Evolutionary conservation across 2,329 filamentous ascomycete species (phyloP), one percentile per base, ranked within the genome.

Genomic region (Ophiocordyceps camponoti-floridani): DNA sequence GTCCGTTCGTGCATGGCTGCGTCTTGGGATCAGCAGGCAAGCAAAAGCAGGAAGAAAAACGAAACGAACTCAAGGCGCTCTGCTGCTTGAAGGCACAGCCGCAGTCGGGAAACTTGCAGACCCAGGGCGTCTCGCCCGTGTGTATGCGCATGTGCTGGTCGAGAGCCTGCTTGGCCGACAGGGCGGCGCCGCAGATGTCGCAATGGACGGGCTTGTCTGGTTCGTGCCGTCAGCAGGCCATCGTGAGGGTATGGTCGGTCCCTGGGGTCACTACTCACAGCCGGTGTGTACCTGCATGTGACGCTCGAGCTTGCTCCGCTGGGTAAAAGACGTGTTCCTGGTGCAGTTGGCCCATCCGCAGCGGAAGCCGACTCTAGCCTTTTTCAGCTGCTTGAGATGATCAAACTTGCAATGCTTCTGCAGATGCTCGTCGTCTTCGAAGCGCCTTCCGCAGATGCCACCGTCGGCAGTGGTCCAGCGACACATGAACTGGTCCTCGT

Each of bases 101-200:
- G 50, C 77, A 80, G 33, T 65, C 66, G 4, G 56, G 53, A 26
- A 56, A 56, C 10, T 61, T 55, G 54, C 79, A 84, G 38, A 67
- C 61, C 59, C 75, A 79, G 26, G 79, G 78, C 49, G 74, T 79
- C 48, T 75, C 71, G 37, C 77, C 75, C 0, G 77, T 79, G 53
- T 84, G 80, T 2, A 73, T 80, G 16, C 77, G 70, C 54, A 74
- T 67, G 51, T 84, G 80, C 54, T 82, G 79, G 40, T 75, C 72
- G 7, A 83, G 66, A 1, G 80, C 75, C 56, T 83, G 79, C 51
- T 77, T 74, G 2, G 78, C 78, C 1, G 79, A 82, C 52, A 83
- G 76, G 3, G 64, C 63, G 46, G 73, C 63, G 10, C 66, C 63
- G 52, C 79, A 84, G 18, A 66, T 62, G 2, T 62, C 54, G 49